Percentiles rank a stretch among this genome's conserved stretches.
Evolutionary conservation across 2,329 filamentous ascomycete species (phyloP).

Genomic region (Trichoderma lentiforme): DNA sequence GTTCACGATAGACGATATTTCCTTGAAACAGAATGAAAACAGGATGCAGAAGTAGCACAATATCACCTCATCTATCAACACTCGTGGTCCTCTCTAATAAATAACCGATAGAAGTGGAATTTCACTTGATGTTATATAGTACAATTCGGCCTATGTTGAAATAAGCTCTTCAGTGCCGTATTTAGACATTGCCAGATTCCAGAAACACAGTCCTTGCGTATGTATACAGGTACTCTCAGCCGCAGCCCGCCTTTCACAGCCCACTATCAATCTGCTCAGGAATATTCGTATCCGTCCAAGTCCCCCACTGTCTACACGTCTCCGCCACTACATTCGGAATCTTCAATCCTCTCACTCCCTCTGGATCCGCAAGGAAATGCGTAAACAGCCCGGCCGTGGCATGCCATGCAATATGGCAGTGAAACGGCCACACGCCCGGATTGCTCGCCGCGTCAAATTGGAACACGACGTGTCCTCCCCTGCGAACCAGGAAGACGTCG

Average conservation of each 20-base stretch:
- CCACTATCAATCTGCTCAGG: conserved; percentile 55
- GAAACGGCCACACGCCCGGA: conserved; percentile 51
- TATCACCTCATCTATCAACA: not conserved
- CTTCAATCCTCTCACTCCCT: conserved; percentile 36
- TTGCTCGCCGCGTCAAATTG: conserved; percentile 48
- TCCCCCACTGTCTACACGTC: conserved; percentile 52
- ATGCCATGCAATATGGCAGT: conserved; percentile 58
- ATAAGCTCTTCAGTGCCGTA: not conserved
- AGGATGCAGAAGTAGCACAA: not conserved
- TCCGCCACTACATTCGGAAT: conserved; percentile 49
- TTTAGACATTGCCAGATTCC: not conserved
- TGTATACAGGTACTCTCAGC: not conserved
- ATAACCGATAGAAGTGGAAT: not conserved
- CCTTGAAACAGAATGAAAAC: not conserved
- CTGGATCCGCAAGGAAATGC: conserved; percentile 47
- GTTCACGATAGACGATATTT: not conserved
- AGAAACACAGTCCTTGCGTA: not conserved
- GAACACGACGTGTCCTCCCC: conserved; percentile 46
- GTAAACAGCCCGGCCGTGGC: conserved; percentile 50
- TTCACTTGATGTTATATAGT: not conserved
- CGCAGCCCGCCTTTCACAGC: conserved; percentile 30
- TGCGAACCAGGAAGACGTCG: conserved; percentile 48
- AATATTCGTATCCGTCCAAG: conserved; percentile 46
- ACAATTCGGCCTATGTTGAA: not conserved
- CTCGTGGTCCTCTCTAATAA: not conserved